Evolutionary conservation across 306 rosid genomes (phyloP), one percentile per base, ranked within the genome.

Genomic region (Ormosia semicastrata): DNA sequence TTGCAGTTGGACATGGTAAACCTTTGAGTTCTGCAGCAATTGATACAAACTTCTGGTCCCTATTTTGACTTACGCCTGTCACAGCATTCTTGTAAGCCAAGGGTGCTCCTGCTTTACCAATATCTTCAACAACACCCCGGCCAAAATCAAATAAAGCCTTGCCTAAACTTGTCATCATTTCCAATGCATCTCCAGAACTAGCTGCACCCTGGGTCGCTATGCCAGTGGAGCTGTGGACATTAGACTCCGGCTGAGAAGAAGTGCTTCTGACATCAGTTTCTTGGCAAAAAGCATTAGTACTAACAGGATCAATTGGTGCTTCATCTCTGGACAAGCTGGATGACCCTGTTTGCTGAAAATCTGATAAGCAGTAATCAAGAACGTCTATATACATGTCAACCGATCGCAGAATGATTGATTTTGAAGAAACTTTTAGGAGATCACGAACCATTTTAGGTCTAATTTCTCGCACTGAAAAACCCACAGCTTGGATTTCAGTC

Each of bases 111-210:
- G 88, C 40, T 87, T 94, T 88, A 80, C 99, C 98, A 78, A 95
- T 91, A 77, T 95, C 98, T 84, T 88, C 98, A 76, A 93, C 98
- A 81, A 95, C 98, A 67, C 90, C 98, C n/a, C 98, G 93, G 43
- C 99, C 97, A 86, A 95, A 90, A 88, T 95, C 98, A 81, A 93
- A 76, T 85, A 95, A 86, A 83, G 97, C 99, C 88, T 86, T 93
- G 59, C 99, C 98, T 87, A 95, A 87, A 90, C 97, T 95, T 80
- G 99, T 84, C 89, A 95, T 60, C 99, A 95, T 89, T 88, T 95
- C 99, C 88, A 95, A 87, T 69, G 99, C 99, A 90, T 95, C 99
- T 73, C 95, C 99, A 44, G 99, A 93, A 87, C 98, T 95, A 66
- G 84, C 81, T 80, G 90, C 87, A 66, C 89, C 88, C 63, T 81